Evolutionary conservation across 2,329 filamentous ascomycete genomes (phyloP).

Genomic region (Penicillium nordicum): DNA sequence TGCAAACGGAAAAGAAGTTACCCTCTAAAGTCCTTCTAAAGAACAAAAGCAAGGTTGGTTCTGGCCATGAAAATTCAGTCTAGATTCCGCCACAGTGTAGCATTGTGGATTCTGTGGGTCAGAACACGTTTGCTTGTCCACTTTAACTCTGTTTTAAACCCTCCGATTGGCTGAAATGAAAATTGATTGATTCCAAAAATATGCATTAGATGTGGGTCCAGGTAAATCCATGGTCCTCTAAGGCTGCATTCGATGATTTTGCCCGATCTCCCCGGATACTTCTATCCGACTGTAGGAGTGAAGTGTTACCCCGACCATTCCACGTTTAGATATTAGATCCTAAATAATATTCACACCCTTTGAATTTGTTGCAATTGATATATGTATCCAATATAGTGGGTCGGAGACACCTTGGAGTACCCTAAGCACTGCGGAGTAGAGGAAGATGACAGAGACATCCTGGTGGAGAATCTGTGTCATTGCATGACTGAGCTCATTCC

Average conservation of each 20-base stretch:
- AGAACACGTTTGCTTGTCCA: constrained; percentile 22
- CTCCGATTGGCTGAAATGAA: background rate
- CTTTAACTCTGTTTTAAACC: background rate
- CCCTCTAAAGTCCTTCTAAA: constrained; percentile 4
- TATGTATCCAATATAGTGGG: background rate
- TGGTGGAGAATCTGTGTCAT: background rate
- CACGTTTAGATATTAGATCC: too few relatives aligned
- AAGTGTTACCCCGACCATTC: background rate
- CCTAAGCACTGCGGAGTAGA: background rate
- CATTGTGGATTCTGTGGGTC: constrained; percentile 17
- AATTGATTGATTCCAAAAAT: constrained; percentile 6
- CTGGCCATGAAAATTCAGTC: constrained; percentile 11
- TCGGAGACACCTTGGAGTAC: background rate
- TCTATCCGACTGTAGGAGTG: background rate
- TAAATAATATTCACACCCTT: background rate
- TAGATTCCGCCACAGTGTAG: constrained; percentile 22
- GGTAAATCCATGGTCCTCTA: background rate
- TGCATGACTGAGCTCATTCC: background rate
- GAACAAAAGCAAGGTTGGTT: constrained; percentile 1
- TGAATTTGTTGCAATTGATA: background rate
- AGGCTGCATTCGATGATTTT: constrained; percentile 7
- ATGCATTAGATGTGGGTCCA: constrained; percentile 2
- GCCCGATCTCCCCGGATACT: constrained; percentile 10
- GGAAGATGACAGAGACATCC: background rate
- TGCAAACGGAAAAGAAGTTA: constrained; percentile 14